Conservation (phyloP, 2,329 filamentous ascomycete genomes). For the Exophiala lecanii-corni region DNA sequence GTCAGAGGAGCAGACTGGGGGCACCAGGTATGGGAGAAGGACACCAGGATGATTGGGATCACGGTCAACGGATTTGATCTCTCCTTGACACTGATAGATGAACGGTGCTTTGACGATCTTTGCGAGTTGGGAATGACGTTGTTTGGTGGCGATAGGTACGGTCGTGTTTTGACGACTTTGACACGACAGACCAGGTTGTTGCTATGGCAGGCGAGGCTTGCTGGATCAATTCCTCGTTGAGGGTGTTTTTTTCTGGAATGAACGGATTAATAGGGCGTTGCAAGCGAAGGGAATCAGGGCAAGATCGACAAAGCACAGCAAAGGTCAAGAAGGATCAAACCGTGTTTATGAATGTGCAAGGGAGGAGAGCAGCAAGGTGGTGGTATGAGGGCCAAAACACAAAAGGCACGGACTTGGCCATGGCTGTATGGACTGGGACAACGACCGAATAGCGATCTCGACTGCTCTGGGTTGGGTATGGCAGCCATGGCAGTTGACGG, state of each 20-base stretch:
- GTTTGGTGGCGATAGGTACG: background rate
- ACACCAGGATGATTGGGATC: too few species aligned
- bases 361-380: background rate
- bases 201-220: too few species aligned
- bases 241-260: too few species aligned
- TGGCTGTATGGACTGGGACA: constrained; percentile 3
- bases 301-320: too few species aligned
- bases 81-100: background rate
- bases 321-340: background rate
- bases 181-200: too few species aligned
- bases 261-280: too few species aligned
- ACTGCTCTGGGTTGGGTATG: constrained; percentile 14
- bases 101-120: background rate
- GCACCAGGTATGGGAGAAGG: too few species aligned
- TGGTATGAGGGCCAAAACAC: background rate
- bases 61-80: too few species aligned
- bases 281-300: background rate
- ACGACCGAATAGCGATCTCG: constrained; percentile 6
- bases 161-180: too few species aligned
- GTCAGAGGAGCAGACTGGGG: too few species aligned
- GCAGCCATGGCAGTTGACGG: constrained; percentile 9
- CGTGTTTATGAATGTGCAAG: constrained; percentile 1
- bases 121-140: background rate
- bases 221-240: too few species aligned
- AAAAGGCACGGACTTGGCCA: constrained; percentile 1